Base-by-base conservation (phyloP, 2,329 filamentous ascomycete species). In the Aspergillus proliferans region DNA sequence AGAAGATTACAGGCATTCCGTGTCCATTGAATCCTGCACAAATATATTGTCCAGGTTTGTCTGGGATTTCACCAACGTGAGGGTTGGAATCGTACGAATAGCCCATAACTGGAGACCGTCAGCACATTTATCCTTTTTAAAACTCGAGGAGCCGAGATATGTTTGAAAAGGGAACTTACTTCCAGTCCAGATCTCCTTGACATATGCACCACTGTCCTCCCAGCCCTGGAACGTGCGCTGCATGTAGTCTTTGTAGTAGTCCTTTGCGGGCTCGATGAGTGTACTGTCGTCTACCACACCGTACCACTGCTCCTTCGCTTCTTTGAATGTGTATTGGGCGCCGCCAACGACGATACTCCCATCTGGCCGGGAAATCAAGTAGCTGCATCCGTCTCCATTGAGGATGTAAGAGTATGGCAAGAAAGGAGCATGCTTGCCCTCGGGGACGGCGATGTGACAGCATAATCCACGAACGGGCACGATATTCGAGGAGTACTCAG, bases 381-480 rank as follows among this genome's bases (percentile, higher is more conserved):
- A 87, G 48, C 63, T 64, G 10, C 48, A 45, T 3, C 56, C 57
- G 6, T 84, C 82, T 53, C 81, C 84, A 0, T 82, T 69, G 57
- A 86, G 82, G 15, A 77, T 79, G 56, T 84, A 85, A 1, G 81
- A 83, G 8, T 71, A 74, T 5, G 70, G 64, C 52, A 70, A 52
- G 36, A 66, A 61, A 30, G 69, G 62, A 21, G 64, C 44, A 19
- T 54, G 50, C 46, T 62, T 54, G 46, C 48, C 58, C 14, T 58
- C 50, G 0, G 67, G 64, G 1, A 63, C 52, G 2, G 58, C 55
- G 34, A 71, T 65, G 36, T 66, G 68, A 24, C 63, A 65, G 53
- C 68, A 70, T 10, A 71, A 63, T 0, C 87, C 89, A n/a, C 87
- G 78, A 9, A 86, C 84, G 0, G 91, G 91, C 1, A 91, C 81